Evolutionary conservation across 768 basidiomycete genomes (phyloP).

Genomic region (Tricholoma flavovirens): DNA sequence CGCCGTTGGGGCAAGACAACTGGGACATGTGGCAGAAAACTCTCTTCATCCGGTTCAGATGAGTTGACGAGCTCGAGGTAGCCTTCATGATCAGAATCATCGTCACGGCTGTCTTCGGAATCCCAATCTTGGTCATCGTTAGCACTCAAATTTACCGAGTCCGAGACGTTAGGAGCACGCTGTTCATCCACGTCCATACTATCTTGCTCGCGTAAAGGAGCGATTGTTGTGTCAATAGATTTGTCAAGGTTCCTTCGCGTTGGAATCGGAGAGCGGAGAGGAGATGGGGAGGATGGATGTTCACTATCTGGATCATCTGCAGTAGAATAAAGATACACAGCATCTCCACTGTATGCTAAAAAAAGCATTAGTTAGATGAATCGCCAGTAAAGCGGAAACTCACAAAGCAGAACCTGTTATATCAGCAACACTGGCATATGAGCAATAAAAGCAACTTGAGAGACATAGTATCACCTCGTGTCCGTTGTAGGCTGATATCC

Average conservation of each 20-base stretch:
- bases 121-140: slow-evolving; percentile 17
- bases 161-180: not conserved
- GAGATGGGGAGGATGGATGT: slow-evolving; percentile 17
- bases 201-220: slow-evolving; percentile 12
- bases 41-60: slow-evolving; percentile 19
- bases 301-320: slow-evolving; percentile 46
- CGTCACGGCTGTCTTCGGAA: slow-evolving; percentile 28
- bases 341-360: slow-evolving; percentile 69
- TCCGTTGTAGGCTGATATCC: slow-evolving; percentile 64
- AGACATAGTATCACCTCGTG: slow-evolving; percentile 51
- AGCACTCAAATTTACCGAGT: not conserved
- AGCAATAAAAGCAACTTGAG: not conserved
- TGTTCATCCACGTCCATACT: slow-evolving; percentile 24
- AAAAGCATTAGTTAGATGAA: slow-evolving; percentile 1
- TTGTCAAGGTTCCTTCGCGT: slow-evolving; percentile 16
- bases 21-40: slow-evolving; percentile 34
- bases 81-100: slow-evolving; percentile 19
- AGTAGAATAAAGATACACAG: slow-evolving; percentile 69
- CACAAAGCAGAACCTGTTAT: slow-evolving; percentile 58
- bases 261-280: slow-evolving; percentile 25
- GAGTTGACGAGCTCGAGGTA: slow-evolving; percentile 19
- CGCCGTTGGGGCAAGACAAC: slow-evolving; percentile 57
- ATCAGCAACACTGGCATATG: not conserved
- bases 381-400: slow-evolving; percentile 19
- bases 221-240: not conserved